phyloP scores from a whole-genome alignment of 345 rosid species.

The Camelina neglecta region DNA sequence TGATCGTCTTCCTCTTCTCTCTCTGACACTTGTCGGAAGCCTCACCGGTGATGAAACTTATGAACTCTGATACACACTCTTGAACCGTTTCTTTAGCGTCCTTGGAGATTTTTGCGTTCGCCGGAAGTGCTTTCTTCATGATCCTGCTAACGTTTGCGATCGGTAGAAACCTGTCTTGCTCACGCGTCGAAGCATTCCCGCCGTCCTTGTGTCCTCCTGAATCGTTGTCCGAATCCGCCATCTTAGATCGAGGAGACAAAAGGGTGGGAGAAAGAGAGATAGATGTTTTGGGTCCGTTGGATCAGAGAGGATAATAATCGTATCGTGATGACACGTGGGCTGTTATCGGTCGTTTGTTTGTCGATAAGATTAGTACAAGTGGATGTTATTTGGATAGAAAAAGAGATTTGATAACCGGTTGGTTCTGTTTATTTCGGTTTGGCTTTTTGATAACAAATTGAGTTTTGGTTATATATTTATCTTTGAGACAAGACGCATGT shows the following conservation, averaged over 20 bases:
- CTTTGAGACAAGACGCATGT: too few relatives aligned
- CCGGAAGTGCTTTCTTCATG: slow-evolving; percentile 77
- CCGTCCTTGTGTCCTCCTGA: slow-evolving; percentile 56
- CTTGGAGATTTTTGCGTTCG: slow-evolving; percentile 76
- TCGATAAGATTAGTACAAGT: slow-evolving; percentile 58
- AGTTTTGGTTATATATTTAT: neutral
- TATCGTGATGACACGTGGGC: slow-evolving; percentile 58
- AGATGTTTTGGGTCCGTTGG: slow-evolving; percentile 58
- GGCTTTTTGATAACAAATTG: neutral
- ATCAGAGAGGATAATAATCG: slow-evolving; percentile 54
- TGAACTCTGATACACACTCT: slow-evolving; percentile 82
- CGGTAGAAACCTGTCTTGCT: slow-evolving; percentile 70
- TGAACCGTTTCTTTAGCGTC: slow-evolving; percentile 83
- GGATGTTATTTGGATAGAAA: slow-evolving; percentile 44
- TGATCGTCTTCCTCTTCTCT: slow-evolving; percentile 75
- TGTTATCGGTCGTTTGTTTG: slow-evolving; percentile 50
- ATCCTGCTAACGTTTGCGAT: slow-evolving; percentile 78
- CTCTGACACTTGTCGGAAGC: slow-evolving; percentile 80
- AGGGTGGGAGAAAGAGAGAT: slow-evolving; percentile 22
- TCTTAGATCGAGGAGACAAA: slow-evolving; percentile 33
- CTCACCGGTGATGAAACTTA: slow-evolving; percentile 75
- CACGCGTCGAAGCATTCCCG: slow-evolving; percentile 55
- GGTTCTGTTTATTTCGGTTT: slow-evolving; percentile 20
- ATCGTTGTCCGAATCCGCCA: slow-evolving; percentile 83
- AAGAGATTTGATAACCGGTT: slow-evolving; percentile 31